A percentile compares a stretch with the other conserved stretches of the same genome.
phyloP scores from a whole-genome alignment of 306 rosid species.

The Carpinus viminea region DNA sequence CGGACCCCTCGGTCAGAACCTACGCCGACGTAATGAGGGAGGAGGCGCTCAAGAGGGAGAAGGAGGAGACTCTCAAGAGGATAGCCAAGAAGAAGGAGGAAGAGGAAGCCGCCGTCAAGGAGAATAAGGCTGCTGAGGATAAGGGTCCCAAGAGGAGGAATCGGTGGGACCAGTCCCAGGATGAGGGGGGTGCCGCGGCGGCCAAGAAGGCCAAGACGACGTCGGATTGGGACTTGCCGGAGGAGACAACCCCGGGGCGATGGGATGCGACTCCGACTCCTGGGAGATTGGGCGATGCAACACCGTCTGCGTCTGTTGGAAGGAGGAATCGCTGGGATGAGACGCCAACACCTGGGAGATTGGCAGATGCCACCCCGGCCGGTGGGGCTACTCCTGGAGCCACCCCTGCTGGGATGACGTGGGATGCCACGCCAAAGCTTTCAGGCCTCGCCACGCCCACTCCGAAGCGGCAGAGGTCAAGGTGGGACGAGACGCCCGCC shows the following conservation, averaged over 20 bases:
- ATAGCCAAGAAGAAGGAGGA: slow-evolving; percentile 65
- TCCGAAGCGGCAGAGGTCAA: slow-evolving; percentile 64
- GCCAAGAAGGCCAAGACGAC: slow-evolving; percentile 44
- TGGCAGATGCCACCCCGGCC: slow-evolving; percentile 68
- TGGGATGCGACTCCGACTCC: slow-evolving; percentile 75
- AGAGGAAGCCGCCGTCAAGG: slow-evolving; percentile 48
- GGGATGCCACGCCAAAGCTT: slow-evolving; percentile 80
- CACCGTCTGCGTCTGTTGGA: slow-evolving; percentile 44
- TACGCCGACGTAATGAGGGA: slow-evolving; percentile 71
- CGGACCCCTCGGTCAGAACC: slow-evolving; percentile 62
- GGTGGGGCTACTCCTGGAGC: slow-evolving; percentile 76
- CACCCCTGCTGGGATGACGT: slow-evolving; percentile 77
- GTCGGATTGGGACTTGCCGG: slow-evolving; percentile 75
- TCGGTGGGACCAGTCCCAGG: slow-evolving; percentile 76
- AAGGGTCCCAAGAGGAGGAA: slow-evolving; percentile 62
- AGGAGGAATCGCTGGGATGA: slow-evolving; percentile 84
- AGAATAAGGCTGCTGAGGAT: slow-evolving; percentile 22
- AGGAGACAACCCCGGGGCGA: slow-evolving; percentile 56
- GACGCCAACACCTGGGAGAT: slow-evolving; percentile 68
- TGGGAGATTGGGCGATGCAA: slow-evolving; percentile 61
- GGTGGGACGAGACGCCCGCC: slow-evolving; percentile 84
- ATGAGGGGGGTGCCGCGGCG: slow-evolving; percentile 35
- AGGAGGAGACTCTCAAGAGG: slow-evolving; percentile 56
- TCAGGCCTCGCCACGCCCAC: slow-evolving; percentile 73
- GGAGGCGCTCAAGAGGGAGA: slow-evolving; percentile 63